Percentiles rank a stretch among this genome's conserved stretches.
phyloP scores from a whole-genome alignment of 495 filamentous ascomycete species.

The Ramalina intermedia region DNA sequence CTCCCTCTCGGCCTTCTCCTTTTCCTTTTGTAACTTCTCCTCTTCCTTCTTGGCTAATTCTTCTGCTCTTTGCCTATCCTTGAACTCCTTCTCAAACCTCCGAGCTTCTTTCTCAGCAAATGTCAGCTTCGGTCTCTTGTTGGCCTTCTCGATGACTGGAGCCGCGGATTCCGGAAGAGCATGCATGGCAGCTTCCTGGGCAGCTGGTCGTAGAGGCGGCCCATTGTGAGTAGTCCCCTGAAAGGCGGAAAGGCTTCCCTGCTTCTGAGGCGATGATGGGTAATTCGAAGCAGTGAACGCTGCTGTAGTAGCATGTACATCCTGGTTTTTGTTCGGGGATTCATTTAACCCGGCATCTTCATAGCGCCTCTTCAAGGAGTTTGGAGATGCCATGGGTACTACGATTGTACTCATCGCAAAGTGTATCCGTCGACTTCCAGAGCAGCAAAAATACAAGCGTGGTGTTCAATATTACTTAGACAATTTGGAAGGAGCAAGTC shows the following conservation, averaged over 20 bases:
- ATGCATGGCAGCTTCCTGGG: not conserved
- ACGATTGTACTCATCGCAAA: conserved; percentile 8
- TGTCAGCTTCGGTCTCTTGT: conserved; percentile 40
- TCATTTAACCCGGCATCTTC: conserved; percentile 15
- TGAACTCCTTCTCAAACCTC: conserved; percentile 38
- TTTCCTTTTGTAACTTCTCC: conserved; percentile 28
- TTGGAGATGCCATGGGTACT: conserved; percentile 11
- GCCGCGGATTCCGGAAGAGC: not conserved
- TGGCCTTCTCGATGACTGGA: conserved; percentile 8
- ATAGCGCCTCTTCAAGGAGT: conserved; percentile 11
- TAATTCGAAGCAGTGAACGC: not conserved
- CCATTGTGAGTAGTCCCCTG: not conserved
- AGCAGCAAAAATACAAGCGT: not conserved
- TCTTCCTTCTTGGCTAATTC: conserved; percentile 33
- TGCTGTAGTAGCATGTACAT: not conserved
- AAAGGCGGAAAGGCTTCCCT: not conserved
- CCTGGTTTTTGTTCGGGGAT: not conserved
- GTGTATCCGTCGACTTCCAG: not conserved
- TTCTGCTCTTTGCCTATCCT: conserved; percentile 30
- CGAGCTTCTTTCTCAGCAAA: conserved; percentile 39
- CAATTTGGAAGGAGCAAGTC: not conserved
- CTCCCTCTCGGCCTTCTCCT: conserved; percentile 31
- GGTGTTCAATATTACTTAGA: not conserved
- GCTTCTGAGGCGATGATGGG: not conserved
- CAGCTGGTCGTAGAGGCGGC: not conserved